Conservation (phyloP, 2,329 filamentous ascomycete species). For the Diplodia sapinea region DNA sequence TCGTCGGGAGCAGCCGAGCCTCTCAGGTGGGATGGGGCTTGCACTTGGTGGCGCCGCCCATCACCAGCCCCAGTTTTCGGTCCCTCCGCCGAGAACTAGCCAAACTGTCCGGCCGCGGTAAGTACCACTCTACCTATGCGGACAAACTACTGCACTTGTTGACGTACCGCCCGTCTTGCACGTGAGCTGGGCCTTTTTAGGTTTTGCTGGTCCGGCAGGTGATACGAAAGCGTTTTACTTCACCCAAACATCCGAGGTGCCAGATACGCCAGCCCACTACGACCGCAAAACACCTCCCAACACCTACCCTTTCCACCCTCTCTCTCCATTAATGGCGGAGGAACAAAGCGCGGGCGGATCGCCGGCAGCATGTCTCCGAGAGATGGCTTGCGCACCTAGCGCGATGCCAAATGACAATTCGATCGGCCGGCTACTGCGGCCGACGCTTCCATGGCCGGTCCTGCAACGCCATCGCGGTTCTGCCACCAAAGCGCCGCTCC, state of each 20-base stretch:
- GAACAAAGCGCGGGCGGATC: background rate
- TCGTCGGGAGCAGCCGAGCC: constrained; percentile 1
- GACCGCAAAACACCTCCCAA: background rate
- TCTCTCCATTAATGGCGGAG: background rate
- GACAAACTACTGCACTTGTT: background rate
- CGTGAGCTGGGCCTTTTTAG: background rate
- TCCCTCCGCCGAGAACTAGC: background rate
- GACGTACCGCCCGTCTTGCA: background rate
- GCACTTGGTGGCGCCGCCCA: background rate
- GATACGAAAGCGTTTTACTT: too few species aligned
- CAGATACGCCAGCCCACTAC: too few species aligned
- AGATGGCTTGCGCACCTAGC: background rate
- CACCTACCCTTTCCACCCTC: background rate
- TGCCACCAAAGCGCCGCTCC: background rate
- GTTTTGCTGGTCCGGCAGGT: too few species aligned
- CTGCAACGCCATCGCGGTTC: background rate
- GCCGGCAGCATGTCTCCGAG: background rate
- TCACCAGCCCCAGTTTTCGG: background rate
- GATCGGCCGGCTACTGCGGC: background rate
- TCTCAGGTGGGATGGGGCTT: background rate
- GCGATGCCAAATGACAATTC: background rate
- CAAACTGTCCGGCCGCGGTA: background rate
- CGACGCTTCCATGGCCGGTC: background rate
- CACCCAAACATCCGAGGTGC: too few species aligned
- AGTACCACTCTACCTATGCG: background rate